These are phyloP conservation scores for Penicillium sclerotiorum DNA, from an alignment of 2,329 filamentous ascomycete genomes.

Conservation along the genomic window DNA sequence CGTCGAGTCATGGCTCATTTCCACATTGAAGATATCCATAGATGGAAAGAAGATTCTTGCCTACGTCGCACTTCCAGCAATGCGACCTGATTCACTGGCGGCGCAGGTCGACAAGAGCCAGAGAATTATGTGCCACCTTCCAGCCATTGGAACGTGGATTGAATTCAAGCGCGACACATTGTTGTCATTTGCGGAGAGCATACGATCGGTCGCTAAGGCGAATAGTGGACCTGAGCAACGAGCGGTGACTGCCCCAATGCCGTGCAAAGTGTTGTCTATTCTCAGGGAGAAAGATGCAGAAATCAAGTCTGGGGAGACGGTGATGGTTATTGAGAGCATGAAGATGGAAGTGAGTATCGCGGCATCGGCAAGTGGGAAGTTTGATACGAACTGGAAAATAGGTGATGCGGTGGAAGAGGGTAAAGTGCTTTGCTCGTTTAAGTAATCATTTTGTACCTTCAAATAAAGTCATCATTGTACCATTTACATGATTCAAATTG, in stretches of 20 bases:
- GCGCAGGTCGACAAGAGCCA: slow-evolving; percentile 15
- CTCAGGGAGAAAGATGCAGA: slow-evolving; percentile 35
- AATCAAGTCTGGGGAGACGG: slow-evolving; percentile 34
- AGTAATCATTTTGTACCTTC: too few relatives aligned
- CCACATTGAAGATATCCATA: not conserved
- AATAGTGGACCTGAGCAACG: slow-evolving; percentile 14
- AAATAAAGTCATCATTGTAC: too few relatives aligned
- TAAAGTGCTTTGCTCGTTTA: slow-evolving; percentile 30
- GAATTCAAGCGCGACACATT: slow-evolving; percentile 30
- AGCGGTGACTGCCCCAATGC: slow-evolving; percentile 36
- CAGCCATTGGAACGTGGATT: slow-evolving; percentile 31
- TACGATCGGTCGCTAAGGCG: slow-evolving; percentile 18
- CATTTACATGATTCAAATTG: too few relatives aligned
- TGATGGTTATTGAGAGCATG: slow-evolving; percentile 48
- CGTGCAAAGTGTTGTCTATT: slow-evolving; percentile 38
- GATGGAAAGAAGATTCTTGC: not conserved
- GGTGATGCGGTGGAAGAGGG: slow-evolving; percentile 40
- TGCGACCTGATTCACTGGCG: not conserved
- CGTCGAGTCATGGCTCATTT: not conserved
- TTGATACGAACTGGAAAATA: slow-evolving; percentile 29
- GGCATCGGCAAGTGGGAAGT: slow-evolving; percentile 28
- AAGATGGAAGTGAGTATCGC: slow-evolving; percentile 45
- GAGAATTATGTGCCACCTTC: slow-evolving; percentile 32
- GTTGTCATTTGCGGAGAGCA: slow-evolving; percentile 31
- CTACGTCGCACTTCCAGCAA: not conserved